phyloP scores from a whole-genome alignment of 2,329 filamentous ascomycete genomes.

The Parastagonospora nodorum region DNA sequence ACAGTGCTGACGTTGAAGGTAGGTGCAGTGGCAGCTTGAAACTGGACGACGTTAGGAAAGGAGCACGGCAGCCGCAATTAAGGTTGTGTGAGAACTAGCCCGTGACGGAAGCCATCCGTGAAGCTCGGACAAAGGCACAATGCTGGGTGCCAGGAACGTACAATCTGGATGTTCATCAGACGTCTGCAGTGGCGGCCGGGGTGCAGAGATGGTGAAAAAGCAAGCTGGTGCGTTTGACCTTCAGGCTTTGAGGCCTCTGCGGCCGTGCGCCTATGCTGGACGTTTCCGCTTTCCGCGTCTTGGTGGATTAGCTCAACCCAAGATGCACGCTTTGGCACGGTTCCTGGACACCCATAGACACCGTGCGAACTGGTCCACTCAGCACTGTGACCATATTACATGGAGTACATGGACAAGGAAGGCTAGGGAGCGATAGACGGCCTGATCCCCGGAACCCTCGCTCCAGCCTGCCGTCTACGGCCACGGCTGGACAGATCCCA shows the following conservation, averaged over 20 bases:
- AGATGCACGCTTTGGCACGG: slow-evolving; percentile 26
- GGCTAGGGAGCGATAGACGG: slow-evolving; percentile 20
- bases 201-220: slow-evolving; percentile 36
- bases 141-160: slow-evolving; percentile 35
- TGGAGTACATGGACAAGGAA: slow-evolving; percentile 9
- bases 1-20: slow-evolving; percentile 34
- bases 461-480: slow-evolving; percentile 27
- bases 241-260: slow-evolving; percentile 13
- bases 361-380: slow-evolving; percentile 24
- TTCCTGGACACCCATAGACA: slow-evolving; percentile 18
- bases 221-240: slow-evolving; percentile 27
- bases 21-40: slow-evolving; percentile 40
- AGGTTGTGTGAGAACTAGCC: slow-evolving; percentile 37
- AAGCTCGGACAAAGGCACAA: slow-evolving; percentile 33
- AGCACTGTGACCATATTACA: slow-evolving; percentile 12
- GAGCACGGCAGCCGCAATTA: slow-evolving; percentile 41
- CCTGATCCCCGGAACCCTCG: slow-evolving; percentile 16
- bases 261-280: slow-evolving; percentile 36
- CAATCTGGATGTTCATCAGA: slow-evolving; percentile 36
- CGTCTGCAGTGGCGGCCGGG: slow-evolving; percentile 31
- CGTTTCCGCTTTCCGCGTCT: slow-evolving; percentile 43
- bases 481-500: slow-evolving; percentile 28
- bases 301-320: slow-evolving; percentile 25
- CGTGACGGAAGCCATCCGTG: slow-evolving; percentile 36
- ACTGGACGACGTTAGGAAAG: slow-evolving; percentile 35